Percentiles rank a stretch among this genome's conserved stretches.
These are phyloP conservation scores for Rosa chinensis DNA, from an alignment of 306 rosid genomes.

Conservation along the genomic window DNA sequence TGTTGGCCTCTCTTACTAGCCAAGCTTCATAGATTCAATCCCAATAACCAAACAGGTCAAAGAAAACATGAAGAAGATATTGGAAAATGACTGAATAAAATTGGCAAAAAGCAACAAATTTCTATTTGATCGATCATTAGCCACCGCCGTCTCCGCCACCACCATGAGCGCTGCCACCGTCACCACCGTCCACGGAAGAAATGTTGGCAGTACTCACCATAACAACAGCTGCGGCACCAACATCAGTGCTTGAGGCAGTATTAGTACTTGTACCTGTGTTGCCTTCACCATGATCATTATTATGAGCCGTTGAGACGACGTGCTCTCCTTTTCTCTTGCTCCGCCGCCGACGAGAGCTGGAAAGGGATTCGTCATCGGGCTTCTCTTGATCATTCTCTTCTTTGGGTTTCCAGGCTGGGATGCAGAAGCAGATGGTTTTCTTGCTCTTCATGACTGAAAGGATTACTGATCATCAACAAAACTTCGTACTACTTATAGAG, in stretches of 20 bases:
- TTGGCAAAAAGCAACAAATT: background rate
- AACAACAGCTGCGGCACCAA: constrained; percentile 31
- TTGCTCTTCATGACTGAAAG: constrained; percentile 47
- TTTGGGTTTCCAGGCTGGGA: constrained; percentile 36
- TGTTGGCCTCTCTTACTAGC: background rate
- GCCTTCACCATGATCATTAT: constrained; percentile 21
- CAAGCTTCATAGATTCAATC: background rate
- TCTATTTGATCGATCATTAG: background rate
- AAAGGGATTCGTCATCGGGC: constrained; percentile 33
- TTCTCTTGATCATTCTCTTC: constrained; percentile 21
- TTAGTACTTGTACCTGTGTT: constrained; percentile 21
- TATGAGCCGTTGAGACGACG: constrained; percentile 20
- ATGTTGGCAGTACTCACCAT: constrained; percentile 24
- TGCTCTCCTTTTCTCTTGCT: constrained; percentile 24
- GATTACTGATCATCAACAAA: background rate
- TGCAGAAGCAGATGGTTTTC: constrained; percentile 54
- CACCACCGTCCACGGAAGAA: constrained; percentile 25
- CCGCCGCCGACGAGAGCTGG: constrained; percentile 20
- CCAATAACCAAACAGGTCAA: background rate
- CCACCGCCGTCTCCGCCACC: constrained; percentile 34
- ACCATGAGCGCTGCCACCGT: constrained; percentile 39
- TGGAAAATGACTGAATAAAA: background rate
- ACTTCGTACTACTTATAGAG: constrained; percentile 4
- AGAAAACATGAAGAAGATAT: background rate
- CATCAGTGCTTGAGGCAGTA: constrained; percentile 15